A percentile compares a stretch with the other conserved stretches of the same genome.
Evolutionary conservation across 257 asterid species (phyloP).

Genomic region (Eustoma russellianum): DNA sequence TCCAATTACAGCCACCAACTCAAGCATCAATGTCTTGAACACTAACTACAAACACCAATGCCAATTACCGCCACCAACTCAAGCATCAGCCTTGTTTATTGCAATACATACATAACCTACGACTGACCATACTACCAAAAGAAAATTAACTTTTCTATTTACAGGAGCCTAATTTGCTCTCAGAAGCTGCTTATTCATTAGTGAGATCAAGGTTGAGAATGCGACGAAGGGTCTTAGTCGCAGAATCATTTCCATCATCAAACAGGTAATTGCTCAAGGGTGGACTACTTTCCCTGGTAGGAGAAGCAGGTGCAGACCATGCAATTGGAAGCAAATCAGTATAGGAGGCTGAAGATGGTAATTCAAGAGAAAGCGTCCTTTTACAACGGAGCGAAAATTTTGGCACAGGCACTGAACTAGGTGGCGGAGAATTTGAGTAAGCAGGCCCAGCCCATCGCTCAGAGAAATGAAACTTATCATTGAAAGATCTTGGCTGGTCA

Average conservation of each 20-base stretch:
- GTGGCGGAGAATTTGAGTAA: conserved; percentile 89
- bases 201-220: conserved; percentile 80
- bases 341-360: conserved; percentile 38
- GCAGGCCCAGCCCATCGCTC: conserved; percentile 99
- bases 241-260: conserved; percentile 45
- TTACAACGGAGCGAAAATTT: conserved; percentile 63
- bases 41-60: conserved; percentile 19
- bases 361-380: conserved; percentile 67
- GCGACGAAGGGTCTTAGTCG: conserved; percentile 89
- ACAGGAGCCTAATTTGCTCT: conserved; percentile 32
- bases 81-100: conserved; percentile 25
- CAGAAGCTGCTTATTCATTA: conserved; percentile 34
- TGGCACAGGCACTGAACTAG: conserved; percentile 91
- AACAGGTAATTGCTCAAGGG: conserved; percentile 25
- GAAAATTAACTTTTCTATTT: conserved; percentile 27
- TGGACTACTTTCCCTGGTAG: conserved; percentile 47
- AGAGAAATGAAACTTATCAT: conserved; percentile 38
- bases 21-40: conserved; percentile 29
- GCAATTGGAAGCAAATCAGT: conserved; percentile 40
- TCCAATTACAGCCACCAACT: too few species aligned
- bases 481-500: conserved; percentile 8
- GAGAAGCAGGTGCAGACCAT: conserved; percentile 82
- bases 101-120: conserved; percentile 37
- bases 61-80: conserved; percentile 13
- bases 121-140: conserved; percentile 17